Percentiles rank a stretch among this genome's conserved stretches.
Conservation (phyloP, 306 rosid genomes). For the Prinsepia uniflora region DNA sequence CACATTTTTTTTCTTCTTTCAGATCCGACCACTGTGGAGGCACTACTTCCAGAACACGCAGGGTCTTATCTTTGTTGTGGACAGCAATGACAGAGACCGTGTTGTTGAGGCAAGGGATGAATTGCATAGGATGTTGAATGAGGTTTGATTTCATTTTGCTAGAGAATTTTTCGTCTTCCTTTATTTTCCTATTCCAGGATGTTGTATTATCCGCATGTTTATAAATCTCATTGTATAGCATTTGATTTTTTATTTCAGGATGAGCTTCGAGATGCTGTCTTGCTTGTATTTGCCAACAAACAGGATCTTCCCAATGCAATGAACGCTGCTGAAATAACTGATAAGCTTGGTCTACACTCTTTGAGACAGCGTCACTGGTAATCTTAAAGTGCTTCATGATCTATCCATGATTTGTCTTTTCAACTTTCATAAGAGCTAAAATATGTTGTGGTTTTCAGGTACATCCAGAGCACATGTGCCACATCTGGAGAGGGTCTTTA, state of each 20-base stretch:
- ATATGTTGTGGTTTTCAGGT: conserved; percentile 49
- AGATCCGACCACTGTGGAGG: conserved; percentile 99
- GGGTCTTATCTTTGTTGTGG: conserved; percentile 98
- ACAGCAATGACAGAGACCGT: conserved; percentile 99
- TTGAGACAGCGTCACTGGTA: conserved; percentile 99
- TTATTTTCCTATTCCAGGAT: background rate
- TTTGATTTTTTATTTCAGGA: conserved; percentile 46
- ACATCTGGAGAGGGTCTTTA: conserved; percentile 99
- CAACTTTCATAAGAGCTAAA: conserved; percentile 14
- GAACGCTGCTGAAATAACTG: conserved; percentile 99
- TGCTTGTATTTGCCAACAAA: conserved; percentile 98
- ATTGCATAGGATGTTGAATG: conserved; percentile 98
- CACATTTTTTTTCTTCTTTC: conserved; percentile 31
- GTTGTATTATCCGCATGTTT: background rate
- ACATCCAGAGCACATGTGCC: conserved; percentile 99
- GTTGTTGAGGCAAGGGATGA: conserved; percentile 99
- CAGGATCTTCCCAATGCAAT: conserved; percentile 99
- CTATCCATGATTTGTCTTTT: background rate
- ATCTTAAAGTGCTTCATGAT: conserved; percentile 10
- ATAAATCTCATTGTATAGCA: background rate
- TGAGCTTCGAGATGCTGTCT: conserved; percentile 94
- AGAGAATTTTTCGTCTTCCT: background rate
- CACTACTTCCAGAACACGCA: conserved; percentile 99
- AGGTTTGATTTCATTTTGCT: conserved; percentile 45
- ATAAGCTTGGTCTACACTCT: conserved; percentile 98